Conservation (phyloP, 306 rosid species). For the Prunus mume region DNA sequence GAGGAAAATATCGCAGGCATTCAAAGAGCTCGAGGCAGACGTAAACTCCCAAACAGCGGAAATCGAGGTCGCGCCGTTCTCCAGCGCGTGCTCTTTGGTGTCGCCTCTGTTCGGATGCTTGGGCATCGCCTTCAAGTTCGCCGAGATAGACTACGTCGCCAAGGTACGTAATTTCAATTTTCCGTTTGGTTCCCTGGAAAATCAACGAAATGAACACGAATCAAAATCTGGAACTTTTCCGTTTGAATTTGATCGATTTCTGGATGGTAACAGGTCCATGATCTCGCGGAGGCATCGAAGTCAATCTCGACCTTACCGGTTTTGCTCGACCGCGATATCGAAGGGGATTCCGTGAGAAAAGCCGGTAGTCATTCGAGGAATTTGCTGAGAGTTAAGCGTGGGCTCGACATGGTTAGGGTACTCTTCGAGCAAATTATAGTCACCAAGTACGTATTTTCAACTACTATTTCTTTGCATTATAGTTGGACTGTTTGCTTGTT, state of each 20-base stretch:
- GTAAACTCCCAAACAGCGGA: slow-evolving; percentile 44
- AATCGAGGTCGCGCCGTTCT: slow-evolving; percentile 62
- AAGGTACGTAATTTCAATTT: slow-evolving; percentile 39
- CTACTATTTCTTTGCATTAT: background rate
- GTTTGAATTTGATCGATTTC: slow-evolving; percentile 1
- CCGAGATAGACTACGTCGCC: slow-evolving; percentile 83
- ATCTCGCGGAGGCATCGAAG: slow-evolving; percentile 79
- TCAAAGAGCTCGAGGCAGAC: slow-evolving; percentile 52
- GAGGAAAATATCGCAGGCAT: slow-evolving; percentile 55
- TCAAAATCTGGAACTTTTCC: background rate
- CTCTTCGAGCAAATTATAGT: slow-evolving; percentile 73
- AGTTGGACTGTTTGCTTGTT: background rate
- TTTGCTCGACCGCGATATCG: slow-evolving; percentile 67
- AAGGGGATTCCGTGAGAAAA: slow-evolving; percentile 45
- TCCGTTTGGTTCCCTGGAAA: background rate
- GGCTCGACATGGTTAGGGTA: slow-evolving; percentile 83
- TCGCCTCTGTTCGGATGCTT: slow-evolving; percentile 87
- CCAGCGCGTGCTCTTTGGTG: slow-evolving; percentile 70
- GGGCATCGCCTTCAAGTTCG: slow-evolving; percentile 95
- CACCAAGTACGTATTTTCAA: slow-evolving; percentile 53
- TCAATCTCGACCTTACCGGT: slow-evolving; percentile 53
- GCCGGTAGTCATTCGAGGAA: slow-evolving; percentile 88
- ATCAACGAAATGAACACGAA: background rate
- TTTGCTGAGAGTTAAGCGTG: slow-evolving; percentile 85
- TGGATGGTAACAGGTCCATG: slow-evolving; percentile 52